These are phyloP conservation scores for Mariannaea sp. DNA, from an alignment of 2,329 filamentous ascomycete species.

Conservation along the genomic window DNA sequence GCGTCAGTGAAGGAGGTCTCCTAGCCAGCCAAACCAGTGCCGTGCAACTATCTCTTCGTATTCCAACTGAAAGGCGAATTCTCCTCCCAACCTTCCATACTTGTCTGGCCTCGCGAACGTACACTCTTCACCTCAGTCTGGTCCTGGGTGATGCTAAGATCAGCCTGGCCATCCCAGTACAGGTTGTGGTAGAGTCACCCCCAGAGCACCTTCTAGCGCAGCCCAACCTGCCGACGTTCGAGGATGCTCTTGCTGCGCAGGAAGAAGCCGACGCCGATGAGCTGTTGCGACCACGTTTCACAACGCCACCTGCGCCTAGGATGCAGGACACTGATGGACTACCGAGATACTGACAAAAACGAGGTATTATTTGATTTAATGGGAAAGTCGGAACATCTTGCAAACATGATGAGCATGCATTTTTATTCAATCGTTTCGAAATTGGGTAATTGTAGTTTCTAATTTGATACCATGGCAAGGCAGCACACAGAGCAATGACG, in stretches of 20 bases:
- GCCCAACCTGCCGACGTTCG: neutral
- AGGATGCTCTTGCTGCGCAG: conserved; percentile 6
- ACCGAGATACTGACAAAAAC: too few relatives aligned
- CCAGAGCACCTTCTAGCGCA: neutral
- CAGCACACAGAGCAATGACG: too few relatives aligned
- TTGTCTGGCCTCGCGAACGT: conserved; percentile 13
- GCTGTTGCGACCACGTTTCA: conserved; percentile 6
- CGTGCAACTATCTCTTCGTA: neutral
- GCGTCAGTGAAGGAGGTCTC: neutral
- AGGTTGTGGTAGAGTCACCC: conserved; percentile 5
- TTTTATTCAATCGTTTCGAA: too few relatives aligned
- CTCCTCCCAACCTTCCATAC: conserved; percentile 13
- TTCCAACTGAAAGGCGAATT: conserved; percentile 1
- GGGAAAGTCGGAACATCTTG: too few relatives aligned
- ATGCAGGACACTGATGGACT: neutral
- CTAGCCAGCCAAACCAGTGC: neutral
- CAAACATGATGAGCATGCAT: too few relatives aligned
- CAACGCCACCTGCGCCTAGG: conserved; percentile 1
- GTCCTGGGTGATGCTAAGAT: conserved; percentile 1
- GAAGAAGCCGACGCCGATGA: conserved; percentile 11
- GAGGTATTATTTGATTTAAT: too few relatives aligned
- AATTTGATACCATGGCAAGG: too few relatives aligned
- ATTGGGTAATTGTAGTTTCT: too few relatives aligned
- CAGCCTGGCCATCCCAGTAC: neutral
- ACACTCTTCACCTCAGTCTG: conserved; percentile 2